These are phyloP conservation scores for Dysphania ambrosioides DNA, from an alignment of 148 eudicot species.

Conservation along the genomic window DNA sequence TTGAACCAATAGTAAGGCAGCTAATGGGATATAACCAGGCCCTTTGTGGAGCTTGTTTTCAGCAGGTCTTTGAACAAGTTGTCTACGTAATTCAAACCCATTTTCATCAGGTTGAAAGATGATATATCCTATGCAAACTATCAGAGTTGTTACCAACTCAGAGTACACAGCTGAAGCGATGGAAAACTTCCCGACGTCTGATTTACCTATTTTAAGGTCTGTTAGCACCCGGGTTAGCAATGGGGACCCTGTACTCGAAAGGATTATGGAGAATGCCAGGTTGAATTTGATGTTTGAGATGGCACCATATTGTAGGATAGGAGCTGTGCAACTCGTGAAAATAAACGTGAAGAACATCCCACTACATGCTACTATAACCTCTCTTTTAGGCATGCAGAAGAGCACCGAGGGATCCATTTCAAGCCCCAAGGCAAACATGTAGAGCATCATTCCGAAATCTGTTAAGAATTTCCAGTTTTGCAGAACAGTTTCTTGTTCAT, in stretches of 20 bases:
- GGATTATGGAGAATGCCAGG: conserved; percentile 48
- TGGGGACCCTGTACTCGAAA: conserved; percentile 77
- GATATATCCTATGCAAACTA: conserved; percentile 50
- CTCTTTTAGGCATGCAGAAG: conserved; percentile 48
- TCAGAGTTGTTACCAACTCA: conserved; percentile 54
- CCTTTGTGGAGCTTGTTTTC: conserved; percentile 14
- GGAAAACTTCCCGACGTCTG: conserved; percentile 73
- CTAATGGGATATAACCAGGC: conserved; percentile 23
- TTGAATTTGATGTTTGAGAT: conserved; percentile 27
- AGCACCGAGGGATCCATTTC: conserved; percentile 63
- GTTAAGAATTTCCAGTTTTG: conserved; percentile 50
- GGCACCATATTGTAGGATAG: conserved; percentile 33
- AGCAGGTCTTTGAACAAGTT: background rate
- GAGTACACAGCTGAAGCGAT: conserved; percentile 66
- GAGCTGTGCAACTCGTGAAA: conserved; percentile 37
- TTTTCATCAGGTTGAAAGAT: conserved; percentile 39
- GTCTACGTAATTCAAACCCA: conserved; percentile 20
- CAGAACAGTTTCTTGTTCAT: conserved; percentile 22
- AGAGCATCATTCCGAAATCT: conserved; percentile 75
- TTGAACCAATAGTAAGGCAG: conserved; percentile 32
- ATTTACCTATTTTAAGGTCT: conserved; percentile 80
- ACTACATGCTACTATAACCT: conserved; percentile 53
- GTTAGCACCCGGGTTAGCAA: conserved; percentile 68
- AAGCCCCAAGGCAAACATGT: conserved; percentile 80
- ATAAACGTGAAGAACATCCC: conserved; percentile 65